These are phyloP conservation scores for Ogataea corticis DNA, from an alignment of 805 yeast species.

Conservation along the genomic window DNA sequence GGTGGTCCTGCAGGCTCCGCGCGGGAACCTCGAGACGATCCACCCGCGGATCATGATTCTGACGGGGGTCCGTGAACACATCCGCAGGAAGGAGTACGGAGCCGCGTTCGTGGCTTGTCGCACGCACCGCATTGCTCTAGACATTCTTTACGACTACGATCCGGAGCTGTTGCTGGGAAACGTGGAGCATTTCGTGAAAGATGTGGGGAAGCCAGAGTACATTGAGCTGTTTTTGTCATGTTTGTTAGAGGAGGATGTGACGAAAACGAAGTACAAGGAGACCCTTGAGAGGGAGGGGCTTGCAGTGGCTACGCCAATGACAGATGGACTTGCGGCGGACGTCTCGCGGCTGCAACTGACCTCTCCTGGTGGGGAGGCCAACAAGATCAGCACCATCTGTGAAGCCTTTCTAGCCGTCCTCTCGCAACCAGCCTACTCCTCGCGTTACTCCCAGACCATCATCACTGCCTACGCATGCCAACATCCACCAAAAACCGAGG, in stretches of 20 bases:
- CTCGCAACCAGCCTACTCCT: slow-evolving; percentile 48
- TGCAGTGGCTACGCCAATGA: background rate
- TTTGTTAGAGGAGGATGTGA: slow-evolving; percentile 81
- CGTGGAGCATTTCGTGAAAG: slow-evolving; percentile 65
- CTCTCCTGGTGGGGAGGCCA: too few species aligned
- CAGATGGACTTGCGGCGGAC: too few species aligned
- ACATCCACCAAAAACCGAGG: slow-evolving; percentile 78
- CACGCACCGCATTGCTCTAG: slow-evolving; percentile 88
- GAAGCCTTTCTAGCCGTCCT: slow-evolving; percentile 63
- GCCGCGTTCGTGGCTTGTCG: slow-evolving; percentile 85
- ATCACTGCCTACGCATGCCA: slow-evolving; percentile 92
- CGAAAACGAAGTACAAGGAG: slow-evolving; percentile 77
- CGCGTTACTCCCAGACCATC: slow-evolving; percentile 68
- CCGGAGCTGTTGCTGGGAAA: slow-evolving; percentile 68
- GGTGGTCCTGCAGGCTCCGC: slow-evolving; percentile 87
- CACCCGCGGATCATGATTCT: slow-evolving; percentile 91
- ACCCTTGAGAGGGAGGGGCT: slow-evolving; percentile 40
- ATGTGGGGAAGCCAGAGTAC: slow-evolving; percentile 71
- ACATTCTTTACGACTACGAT: slow-evolving; percentile 83
- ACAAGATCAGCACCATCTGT: slow-evolving; percentile 76
- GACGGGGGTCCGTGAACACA: slow-evolving; percentile 73
- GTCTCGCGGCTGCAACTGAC: too few species aligned
- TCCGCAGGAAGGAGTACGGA: slow-evolving; percentile 55
- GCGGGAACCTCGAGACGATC: slow-evolving; percentile 95
- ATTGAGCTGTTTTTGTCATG: slow-evolving; percentile 87